phyloP scores from a whole-genome alignment of 2,329 filamentous ascomycete genomes.

The Epicoccum nigrum region DNA sequence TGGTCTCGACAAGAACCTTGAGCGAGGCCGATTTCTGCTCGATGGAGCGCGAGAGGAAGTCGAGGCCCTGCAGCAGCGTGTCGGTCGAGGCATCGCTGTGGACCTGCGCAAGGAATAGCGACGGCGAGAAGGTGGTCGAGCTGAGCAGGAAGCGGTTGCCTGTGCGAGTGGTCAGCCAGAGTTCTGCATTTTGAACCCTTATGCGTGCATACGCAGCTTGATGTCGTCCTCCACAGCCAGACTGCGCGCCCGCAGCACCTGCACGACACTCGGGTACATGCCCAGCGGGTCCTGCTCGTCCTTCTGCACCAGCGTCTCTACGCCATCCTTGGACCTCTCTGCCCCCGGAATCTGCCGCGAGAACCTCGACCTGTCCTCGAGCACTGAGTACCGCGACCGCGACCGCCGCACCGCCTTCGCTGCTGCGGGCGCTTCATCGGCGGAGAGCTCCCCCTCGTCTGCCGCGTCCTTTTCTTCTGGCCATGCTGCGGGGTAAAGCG shows the following conservation, averaged over 20 bases:
- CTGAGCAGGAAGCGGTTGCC: slow-evolving; percentile 93
- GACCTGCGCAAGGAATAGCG: slow-evolving; percentile 88
- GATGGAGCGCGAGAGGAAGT: slow-evolving; percentile 87
- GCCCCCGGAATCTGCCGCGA: slow-evolving; percentile 71
- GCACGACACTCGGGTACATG: slow-evolving; percentile 83
- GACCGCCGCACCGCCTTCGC: slow-evolving; percentile 56
- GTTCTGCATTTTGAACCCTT: neutral
- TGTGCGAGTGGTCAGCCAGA: slow-evolving; percentile 37
- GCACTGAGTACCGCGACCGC: slow-evolving; percentile 81
- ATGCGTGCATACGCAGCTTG: slow-evolving; percentile 65
- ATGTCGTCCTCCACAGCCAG: slow-evolving; percentile 84
- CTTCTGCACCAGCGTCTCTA: slow-evolving; percentile 80
- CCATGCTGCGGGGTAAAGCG: slow-evolving; percentile 82
- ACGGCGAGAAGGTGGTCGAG: slow-evolving; percentile 92
- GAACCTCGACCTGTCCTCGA: slow-evolving; percentile 76
- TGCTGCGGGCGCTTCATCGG: slow-evolving; percentile 60
- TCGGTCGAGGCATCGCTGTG: slow-evolving; percentile 86
- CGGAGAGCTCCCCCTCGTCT: slow-evolving; percentile 55
- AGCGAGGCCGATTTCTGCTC: slow-evolving; percentile 97
- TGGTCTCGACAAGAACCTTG: slow-evolving; percentile 94
- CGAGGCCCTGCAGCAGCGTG: slow-evolving; percentile 78
- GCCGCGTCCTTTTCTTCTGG: slow-evolving; percentile 79
- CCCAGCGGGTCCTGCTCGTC: slow-evolving; percentile 94
- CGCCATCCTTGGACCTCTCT: slow-evolving; percentile 69
- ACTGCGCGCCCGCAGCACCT: slow-evolving; percentile 76